phyloP scores from a whole-genome alignment of 2,329 filamentous ascomycete species.

The Colletotrichum lupini region DNA sequence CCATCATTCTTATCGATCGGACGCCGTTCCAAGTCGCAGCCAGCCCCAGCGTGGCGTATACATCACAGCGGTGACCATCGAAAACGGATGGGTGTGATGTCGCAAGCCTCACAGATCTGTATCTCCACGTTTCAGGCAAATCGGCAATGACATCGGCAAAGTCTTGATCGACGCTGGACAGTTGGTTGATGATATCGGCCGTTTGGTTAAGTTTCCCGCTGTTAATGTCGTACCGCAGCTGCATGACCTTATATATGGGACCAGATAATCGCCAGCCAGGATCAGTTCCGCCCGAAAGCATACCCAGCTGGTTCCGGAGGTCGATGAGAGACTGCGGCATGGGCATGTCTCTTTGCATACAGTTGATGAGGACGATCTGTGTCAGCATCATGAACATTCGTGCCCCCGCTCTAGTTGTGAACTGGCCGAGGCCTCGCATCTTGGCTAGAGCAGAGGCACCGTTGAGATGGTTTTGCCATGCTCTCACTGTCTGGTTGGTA shows the following conservation, averaged over 20 bases:
- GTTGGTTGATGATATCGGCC: constrained; percentile 47
- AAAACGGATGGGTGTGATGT: constrained; percentile 54
- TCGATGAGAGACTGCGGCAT: constrained; percentile 60
- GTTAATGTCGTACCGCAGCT: constrained; percentile 59
- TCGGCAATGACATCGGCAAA: constrained; percentile 52
- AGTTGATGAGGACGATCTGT: constrained; percentile 62
- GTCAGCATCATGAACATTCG: constrained; percentile 66
- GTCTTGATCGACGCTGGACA: constrained; percentile 55
- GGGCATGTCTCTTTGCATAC: constrained; percentile 59
- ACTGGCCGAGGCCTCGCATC: constrained; percentile 60
- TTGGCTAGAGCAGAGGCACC: constrained; percentile 62
- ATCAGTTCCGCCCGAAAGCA: constrained; percentile 48
- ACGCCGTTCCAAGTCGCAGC: constrained; percentile 61
- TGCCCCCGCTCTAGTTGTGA: constrained; percentile 56
- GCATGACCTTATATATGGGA: constrained; percentile 57
- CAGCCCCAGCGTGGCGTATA: constrained; percentile 57
- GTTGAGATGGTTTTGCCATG: constrained; percentile 65
- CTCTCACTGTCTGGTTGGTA: constrained; percentile 56
- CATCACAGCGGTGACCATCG: constrained; percentile 52
- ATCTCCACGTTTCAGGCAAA: constrained; percentile 55
- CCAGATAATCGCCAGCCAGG: constrained; percentile 55
- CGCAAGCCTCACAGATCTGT: constrained; percentile 52
- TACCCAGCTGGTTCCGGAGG: constrained; percentile 55
- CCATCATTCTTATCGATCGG: constrained; percentile 57
- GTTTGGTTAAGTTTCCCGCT: constrained; percentile 48